Evolutionary conservation across 1,139 yeast species (phyloP).

Genomic region (Kodamaea suecica): DNA sequence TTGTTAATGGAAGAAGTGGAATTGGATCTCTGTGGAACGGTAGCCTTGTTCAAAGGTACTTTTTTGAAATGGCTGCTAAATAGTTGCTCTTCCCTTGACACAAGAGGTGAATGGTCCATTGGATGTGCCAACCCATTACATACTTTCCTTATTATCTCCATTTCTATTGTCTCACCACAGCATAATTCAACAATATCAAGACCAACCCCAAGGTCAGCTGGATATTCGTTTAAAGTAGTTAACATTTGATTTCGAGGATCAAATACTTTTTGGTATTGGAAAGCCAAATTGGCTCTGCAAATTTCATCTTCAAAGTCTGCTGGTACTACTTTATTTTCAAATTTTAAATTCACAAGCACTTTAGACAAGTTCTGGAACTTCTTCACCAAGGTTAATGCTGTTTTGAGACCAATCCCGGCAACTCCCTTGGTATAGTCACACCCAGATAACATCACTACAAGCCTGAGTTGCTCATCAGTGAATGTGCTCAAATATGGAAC

Average conservation of each 20-base stretch:
- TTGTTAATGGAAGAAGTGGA: background rate
- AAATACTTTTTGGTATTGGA: conserved; percentile 82
- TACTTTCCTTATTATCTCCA: conserved; percentile 49
- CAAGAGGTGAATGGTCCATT: conserved; percentile 46
- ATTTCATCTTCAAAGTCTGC: conserved; percentile 58
- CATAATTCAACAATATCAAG: conserved; percentile 36
- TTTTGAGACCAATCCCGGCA: conserved; percentile 74
- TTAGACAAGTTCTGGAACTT: conserved; percentile 51
- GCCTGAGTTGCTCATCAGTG: conserved; percentile 58
- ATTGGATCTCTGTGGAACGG: conserved; percentile 1
- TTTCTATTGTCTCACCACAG: conserved; percentile 57
- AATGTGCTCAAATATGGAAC: conserved; percentile 47
- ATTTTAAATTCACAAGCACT: conserved; percentile 53
- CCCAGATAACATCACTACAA: conserved; percentile 85
- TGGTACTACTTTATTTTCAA: conserved; percentile 66
- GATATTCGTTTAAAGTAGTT: conserved; percentile 58
- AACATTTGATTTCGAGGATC: conserved; percentile 54
- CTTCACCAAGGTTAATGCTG: conserved; percentile 64
- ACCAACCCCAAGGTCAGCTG: conserved; percentile 19
- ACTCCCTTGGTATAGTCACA: conserved; percentile 94
- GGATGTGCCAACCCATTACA: conserved; percentile 73
- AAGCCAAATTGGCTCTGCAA: conserved; percentile 70
- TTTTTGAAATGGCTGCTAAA: conserved; percentile 8
- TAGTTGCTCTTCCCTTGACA: conserved; percentile 45
- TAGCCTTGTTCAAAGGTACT: conserved; percentile 5